Conservation (phyloP, 257 asterid genomes). For the Solanum bukasovii region DNA sequence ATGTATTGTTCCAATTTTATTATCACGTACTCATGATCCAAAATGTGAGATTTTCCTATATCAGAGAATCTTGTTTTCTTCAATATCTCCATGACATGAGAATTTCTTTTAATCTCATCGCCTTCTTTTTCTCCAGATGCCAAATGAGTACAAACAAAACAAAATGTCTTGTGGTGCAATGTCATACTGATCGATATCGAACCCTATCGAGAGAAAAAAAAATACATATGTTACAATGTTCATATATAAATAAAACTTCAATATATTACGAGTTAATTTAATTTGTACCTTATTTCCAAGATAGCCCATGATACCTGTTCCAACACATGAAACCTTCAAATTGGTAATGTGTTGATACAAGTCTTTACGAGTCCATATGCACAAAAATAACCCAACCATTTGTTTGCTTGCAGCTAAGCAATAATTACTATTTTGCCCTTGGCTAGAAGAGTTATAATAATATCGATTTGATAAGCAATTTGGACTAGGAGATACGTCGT, state of each 20-base stretch:
- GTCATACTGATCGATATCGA: constrained; percentile 73
- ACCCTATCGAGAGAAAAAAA: constrained; percentile 25
- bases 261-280: background rate
- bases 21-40: constrained; percentile 57
- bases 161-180: constrained; percentile 31
- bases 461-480: background rate
- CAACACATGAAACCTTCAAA: constrained; percentile 60
- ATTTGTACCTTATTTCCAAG: constrained; percentile 68
- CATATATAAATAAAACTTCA: no score
- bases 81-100: constrained; percentile 57
- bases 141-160: constrained; percentile 87
- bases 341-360: constrained; percentile 29
- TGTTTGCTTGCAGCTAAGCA: constrained; percentile 64
- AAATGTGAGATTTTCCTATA: constrained; percentile 20
- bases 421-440: constrained; percentile 11
- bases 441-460: background rate
- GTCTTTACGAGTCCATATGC: constrained; percentile 62
- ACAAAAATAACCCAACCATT: constrained; percentile 66
- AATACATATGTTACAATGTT: no score
- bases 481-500: constrained; percentile 10
- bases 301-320: constrained; percentile 75
- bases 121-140: constrained; percentile 80
- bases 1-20: background rate
- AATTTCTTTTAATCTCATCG: constrained; percentile 47
- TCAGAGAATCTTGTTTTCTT: constrained; percentile 50